Evolutionary conservation across 2,329 filamentous ascomycete genomes (phyloP), one percentile per base, ranked within the genome.

Genomic region (Fusarium dimerum): DNA sequence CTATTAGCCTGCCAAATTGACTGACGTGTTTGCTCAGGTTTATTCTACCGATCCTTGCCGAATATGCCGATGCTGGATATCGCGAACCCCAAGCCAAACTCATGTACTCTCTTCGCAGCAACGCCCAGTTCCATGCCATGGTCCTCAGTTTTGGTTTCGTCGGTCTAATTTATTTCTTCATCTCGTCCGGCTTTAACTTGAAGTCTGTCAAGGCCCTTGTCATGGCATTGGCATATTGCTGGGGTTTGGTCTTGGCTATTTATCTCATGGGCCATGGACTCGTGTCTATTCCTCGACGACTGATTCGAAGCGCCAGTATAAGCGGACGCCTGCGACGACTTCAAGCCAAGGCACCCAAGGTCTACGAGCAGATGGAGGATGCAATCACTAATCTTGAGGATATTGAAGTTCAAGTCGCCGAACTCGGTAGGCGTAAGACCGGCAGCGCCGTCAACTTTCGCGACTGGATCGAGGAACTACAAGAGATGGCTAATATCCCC

Each of bases 221-320:
- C 58, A 96, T 99, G 90, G 93, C 94, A 13, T 77, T 97, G 54
- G 90, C 93, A 38, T 99, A 99, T 71, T 90, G 91, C 54, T 97
- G 92, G 89, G 92, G 92, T 64, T 76, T 99, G 63, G 80, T 93
- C 5, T 79, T 97, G 47, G 94, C 92, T 43, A 96, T 99, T 56
- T 97, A 96, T 67, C 80, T 99, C 40, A 97, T 99, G 93, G 94
- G 94, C 7, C 94, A 99, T 71, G 94, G 94, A 8, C 79, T 99
- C 26, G 94, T 99, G 32, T 89, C 92, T 2, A 89, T 99, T 51
- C 94, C 94, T 1, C 82, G 93, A 59, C 84, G 83, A 38, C 77
- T 99, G 15, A 88, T 94, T 65, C 85, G 88, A 53, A 88, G 90
- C 66, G 88, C 92, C 32, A 91, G 86, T 66, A 84, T 92, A 43